Percentiles rank a stretch among this genome's conserved stretches.
Conservation (phyloP, 139 green algal genomes). For the Haematococcus sp. region DNA sequence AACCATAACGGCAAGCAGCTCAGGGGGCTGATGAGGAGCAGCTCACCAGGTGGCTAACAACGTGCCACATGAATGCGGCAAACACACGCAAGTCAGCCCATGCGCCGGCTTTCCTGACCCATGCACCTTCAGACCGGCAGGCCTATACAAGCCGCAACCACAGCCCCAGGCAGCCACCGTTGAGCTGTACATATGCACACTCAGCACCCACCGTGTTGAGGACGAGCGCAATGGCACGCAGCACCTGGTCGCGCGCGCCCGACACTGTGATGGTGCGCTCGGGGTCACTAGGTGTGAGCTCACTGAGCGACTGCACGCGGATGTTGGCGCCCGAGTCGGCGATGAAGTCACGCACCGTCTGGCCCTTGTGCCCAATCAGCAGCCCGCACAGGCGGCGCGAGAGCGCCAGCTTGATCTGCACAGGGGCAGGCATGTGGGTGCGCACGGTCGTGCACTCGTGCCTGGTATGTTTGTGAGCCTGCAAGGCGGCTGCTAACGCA, state of each 20-base stretch:
- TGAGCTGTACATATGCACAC: not conserved
- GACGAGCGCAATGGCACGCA: slow-evolving; percentile 55
- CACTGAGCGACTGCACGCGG: slow-evolving; percentile 56
- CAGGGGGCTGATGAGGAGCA: not conserved
- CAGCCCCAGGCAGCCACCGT: not conserved
- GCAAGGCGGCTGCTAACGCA: too few species aligned
- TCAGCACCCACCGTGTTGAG: slow-evolving; percentile 54
- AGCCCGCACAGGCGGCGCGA: slow-evolving; percentile 59
- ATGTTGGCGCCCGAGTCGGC: slow-evolving; percentile 58
- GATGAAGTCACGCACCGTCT: slow-evolving; percentile 68
- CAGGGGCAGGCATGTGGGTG: too few species aligned
- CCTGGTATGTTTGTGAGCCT: too few species aligned
- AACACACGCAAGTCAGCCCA: not conserved
- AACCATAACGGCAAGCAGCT: not conserved
- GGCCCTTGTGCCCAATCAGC: slow-evolving; percentile 61
- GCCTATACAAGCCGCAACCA: not conserved
- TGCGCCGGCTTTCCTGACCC: not conserved
- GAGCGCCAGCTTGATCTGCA: slow-evolving; percentile 64
- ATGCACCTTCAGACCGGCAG: too few species aligned
- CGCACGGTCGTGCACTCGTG: too few species aligned
- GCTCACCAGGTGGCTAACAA: not conserved
- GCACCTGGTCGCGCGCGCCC: slow-evolving; percentile 49
- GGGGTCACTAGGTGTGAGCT: slow-evolving; percentile 56
- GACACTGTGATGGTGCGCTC: slow-evolving; percentile 55
- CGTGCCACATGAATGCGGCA: not conserved